Percentiles rank a stretch among this genome's conserved stretches.
phyloP scores from a whole-genome alignment of 495 filamentous ascomycete species.

The Articulospora tetracladia region DNA sequence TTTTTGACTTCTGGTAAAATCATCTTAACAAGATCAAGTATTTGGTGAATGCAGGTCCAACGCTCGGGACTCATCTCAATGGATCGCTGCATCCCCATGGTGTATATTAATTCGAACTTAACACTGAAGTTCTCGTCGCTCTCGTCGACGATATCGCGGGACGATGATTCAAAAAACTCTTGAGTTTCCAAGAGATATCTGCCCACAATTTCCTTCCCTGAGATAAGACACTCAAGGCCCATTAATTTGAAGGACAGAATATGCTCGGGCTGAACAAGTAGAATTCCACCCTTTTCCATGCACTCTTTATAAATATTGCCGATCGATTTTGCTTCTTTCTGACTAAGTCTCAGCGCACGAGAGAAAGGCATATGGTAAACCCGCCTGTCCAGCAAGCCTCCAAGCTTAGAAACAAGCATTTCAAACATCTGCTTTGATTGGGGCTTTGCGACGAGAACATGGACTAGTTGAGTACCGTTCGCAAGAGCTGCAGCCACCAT shows the following conservation, averaged over 20 bases:
- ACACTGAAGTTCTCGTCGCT: constrained; percentile 62
- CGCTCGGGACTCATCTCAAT: constrained; percentile 56
- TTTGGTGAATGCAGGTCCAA: constrained; percentile 55
- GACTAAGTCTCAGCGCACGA: constrained; percentile 37
- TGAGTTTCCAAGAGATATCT: constrained; percentile 35
- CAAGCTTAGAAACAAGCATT: constrained; percentile 54
- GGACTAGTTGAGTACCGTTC: constrained; percentile 43
- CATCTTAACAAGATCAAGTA: constrained; percentile 42
- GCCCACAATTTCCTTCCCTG: constrained; percentile 23
- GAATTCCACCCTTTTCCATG: constrained; percentile 41
- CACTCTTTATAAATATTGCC: constrained; percentile 42
- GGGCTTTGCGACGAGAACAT: constrained; percentile 61
- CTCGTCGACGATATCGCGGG: constrained; percentile 59
- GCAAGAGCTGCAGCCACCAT: constrained; percentile 55
- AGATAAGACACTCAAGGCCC: constrained; percentile 48
- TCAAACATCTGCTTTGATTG: constrained; percentile 60
- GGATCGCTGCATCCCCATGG: constrained; percentile 51
- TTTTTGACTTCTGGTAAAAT: neutral
- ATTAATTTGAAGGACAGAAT: constrained; percentile 65
- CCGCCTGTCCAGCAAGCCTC: constrained; percentile 52
- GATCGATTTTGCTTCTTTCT: constrained; percentile 28
- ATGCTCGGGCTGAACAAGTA: constrained; percentile 66
- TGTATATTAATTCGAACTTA: constrained; percentile 64
- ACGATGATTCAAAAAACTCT: constrained; percentile 31
- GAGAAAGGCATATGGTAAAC: constrained; percentile 64